phyloP scores from a whole-genome alignment of 2,329 filamentous ascomycete species.

The Nigrospora osmanthi region DNA sequence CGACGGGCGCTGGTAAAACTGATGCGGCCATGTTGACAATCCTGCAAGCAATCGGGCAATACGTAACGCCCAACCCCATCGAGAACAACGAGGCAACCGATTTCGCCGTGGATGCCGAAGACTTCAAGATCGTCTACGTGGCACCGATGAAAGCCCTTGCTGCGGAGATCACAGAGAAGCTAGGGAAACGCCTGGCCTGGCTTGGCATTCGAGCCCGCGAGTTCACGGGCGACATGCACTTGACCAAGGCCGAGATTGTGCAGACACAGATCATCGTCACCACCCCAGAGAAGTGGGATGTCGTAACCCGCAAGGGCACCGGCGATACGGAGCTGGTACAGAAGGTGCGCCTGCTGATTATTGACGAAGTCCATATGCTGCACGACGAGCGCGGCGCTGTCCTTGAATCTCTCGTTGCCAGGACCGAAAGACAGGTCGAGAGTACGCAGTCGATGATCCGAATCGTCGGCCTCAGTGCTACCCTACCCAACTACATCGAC shows the following conservation, averaged over 20 bases:
- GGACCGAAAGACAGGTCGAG: slow-evolving; percentile 93
- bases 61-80: slow-evolving; percentile 70
- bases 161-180: slow-evolving; percentile 90
- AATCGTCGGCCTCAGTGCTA: slow-evolving; percentile 91
- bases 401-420: slow-evolving; percentile 87
- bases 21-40: slow-evolving; percentile 97
- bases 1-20: slow-evolving; percentile 97
- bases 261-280: slow-evolving; percentile 98
- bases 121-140: slow-evolving; percentile 98
- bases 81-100: slow-evolving; percentile 67
- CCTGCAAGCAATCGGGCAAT: slow-evolving; percentile 81
- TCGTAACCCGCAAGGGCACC: slow-evolving; percentile 92
- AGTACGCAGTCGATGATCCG: slow-evolving; percentile 96
- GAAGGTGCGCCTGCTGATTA: slow-evolving; percentile 91
- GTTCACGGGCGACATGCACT: slow-evolving; percentile 96
- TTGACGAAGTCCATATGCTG: slow-evolving; percentile 99
- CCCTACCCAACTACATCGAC: slow-evolving; percentile 91
- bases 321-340: slow-evolving; percentile 97
- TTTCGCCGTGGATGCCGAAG: slow-evolving; percentile 74
- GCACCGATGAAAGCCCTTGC: slow-evolving; percentile 98
- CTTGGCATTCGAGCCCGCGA: slow-evolving; percentile 87
- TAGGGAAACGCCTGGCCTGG: slow-evolving; percentile 88
- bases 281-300: slow-evolving; percentile 98
- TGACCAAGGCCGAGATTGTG: slow-evolving; percentile 93
- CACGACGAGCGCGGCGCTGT: slow-evolving; percentile 96